Base-by-base conservation (phyloP, 2,329 filamentous ascomycete species). In the Calonectria pseudoturangicola region DNA sequence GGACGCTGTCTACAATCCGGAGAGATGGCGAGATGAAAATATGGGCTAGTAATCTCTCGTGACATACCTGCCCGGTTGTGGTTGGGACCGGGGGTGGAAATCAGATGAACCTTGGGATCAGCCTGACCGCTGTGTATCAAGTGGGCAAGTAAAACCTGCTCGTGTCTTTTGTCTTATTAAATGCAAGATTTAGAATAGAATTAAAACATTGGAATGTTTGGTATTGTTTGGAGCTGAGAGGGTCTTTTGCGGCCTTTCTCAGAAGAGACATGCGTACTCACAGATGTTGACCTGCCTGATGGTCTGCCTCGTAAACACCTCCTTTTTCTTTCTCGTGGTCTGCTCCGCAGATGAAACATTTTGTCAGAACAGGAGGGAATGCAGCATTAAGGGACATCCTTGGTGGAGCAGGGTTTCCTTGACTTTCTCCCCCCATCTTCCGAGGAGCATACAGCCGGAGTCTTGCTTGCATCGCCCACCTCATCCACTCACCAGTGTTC, bases 321-420 rank as follows among this genome's bases (percentile, higher is more conserved):
- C 72, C 56, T 68, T 70, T 76, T 68, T 72, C 50, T 66, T 68
- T 77, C 70, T 73, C 50, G 62, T 63, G 63, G 60, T 13, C 33
- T 67, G 51, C 68, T 56, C 73, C 70, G 74, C 70, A 72, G 63
- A 74, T 76, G 77, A 76, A 77, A 75, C 77, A 76, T 54, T 68
- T 50, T 68, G 67, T 25, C 54, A 71, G 70, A 71, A 71, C 36
- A 66, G 28, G 58, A 58, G 70, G 73, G 50, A 65, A 36, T n/a
- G 56, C 27, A 66, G 66, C 30, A 33, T 33, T 48, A 67, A 72
- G 67, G 74, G 67, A 71, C 51, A 70, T 47, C 71, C 71, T 70
- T 72, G 72, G 63, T 45, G 33, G 63, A 63, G 69, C 64, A 45
- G 58, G 68, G 70, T 45, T 60, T 65, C 33, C 70, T 62, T 33